phyloP scores from a whole-genome alignment of 441 rosid species.

The Corymbia calophylla region DNA sequence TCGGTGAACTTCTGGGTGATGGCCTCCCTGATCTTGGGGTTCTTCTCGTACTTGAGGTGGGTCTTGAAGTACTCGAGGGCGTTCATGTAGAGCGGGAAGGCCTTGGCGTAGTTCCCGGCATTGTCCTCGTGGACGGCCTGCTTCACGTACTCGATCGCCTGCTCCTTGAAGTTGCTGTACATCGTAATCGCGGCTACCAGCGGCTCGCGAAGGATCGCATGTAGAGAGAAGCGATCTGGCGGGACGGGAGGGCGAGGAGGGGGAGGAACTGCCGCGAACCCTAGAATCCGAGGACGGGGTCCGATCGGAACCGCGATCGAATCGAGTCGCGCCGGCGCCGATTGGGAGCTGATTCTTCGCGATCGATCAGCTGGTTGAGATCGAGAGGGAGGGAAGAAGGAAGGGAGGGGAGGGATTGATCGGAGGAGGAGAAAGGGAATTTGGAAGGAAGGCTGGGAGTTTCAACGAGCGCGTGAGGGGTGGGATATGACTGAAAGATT shows the following conservation, averaged over 20 bases:
- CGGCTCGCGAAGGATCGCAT: not conserved
- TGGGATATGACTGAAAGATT: not conserved
- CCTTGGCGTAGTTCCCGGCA: conserved; percentile 89
- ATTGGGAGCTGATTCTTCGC: not conserved
- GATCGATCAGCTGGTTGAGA: not conserved
- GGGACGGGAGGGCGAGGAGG: no score
- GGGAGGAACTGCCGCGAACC: not conserved
- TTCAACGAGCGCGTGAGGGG: not conserved
- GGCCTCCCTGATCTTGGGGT: conserved; percentile 87
- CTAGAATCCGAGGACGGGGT: not conserved
- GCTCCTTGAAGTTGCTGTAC: conserved; percentile 99
- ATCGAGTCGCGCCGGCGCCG: not conserved
- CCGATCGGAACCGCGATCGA: not conserved
- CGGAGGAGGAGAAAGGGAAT: not conserved
- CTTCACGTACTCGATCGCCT: conserved; percentile 95
- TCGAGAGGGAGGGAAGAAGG: not conserved
- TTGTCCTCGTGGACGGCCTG: conserved; percentile 93
- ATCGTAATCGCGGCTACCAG: conserved; percentile 14
- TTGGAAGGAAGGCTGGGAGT: not conserved
- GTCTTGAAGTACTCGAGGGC: conserved; percentile 97
- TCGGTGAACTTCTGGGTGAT: conserved; percentile 94
- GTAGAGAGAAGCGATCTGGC: not conserved
- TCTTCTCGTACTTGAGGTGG: conserved; percentile 97
- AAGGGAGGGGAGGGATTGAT: not conserved
- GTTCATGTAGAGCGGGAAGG: conserved; percentile 93